Conservation (phyloP, 495 filamentous ascomycete genomes). For the Durotheca rogersii region DNA sequence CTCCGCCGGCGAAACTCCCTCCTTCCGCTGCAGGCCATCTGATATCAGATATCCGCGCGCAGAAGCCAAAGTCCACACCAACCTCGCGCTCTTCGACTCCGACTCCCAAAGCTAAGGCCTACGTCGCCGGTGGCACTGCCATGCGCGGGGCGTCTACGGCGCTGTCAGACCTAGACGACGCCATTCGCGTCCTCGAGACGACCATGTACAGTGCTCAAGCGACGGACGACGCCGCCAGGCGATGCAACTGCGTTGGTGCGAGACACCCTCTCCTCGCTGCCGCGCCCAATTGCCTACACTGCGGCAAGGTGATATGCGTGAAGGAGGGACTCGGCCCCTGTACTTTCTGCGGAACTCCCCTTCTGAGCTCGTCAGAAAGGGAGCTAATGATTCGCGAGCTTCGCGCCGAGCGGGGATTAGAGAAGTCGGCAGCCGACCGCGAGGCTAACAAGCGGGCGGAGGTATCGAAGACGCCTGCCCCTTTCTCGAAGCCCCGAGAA, state of each 20-base stretch:
- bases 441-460: slow-evolving; percentile 64
- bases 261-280: slow-evolving; percentile 82
- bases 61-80: slow-evolving; percentile 60
- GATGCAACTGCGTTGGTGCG: slow-evolving; percentile 81
- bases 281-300: slow-evolving; percentile 87
- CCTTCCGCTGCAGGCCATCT: slow-evolving; percentile 73
- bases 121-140: slow-evolving; percentile 67
- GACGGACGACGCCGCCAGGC: slow-evolving; percentile 52
- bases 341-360: slow-evolving; percentile 78
- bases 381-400: slow-evolving; percentile 84
- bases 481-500: slow-evolving; percentile 51
- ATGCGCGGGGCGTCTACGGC: slow-evolving; percentile 77
- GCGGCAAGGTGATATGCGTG: slow-evolving; percentile 95
- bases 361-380: slow-evolving; percentile 70
- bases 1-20: slow-evolving; percentile 53
- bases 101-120: slow-evolving; percentile 57
- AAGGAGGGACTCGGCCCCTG: slow-evolving; percentile 93
- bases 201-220: slow-evolving; percentile 77
- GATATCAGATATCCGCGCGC: slow-evolving; percentile 72
- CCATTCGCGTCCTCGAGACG: slow-evolving; percentile 86
- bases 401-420: slow-evolving; percentile 79
- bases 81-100: slow-evolving; percentile 56
- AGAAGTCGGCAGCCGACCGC: slow-evolving; percentile 79
- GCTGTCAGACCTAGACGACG: slow-evolving; percentile 81
- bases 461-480: slow-evolving; percentile 51